Evolutionary conservation across 2,329 filamentous ascomycete species (phyloP).

Genomic region (Gyromitra esculenta): DNA sequence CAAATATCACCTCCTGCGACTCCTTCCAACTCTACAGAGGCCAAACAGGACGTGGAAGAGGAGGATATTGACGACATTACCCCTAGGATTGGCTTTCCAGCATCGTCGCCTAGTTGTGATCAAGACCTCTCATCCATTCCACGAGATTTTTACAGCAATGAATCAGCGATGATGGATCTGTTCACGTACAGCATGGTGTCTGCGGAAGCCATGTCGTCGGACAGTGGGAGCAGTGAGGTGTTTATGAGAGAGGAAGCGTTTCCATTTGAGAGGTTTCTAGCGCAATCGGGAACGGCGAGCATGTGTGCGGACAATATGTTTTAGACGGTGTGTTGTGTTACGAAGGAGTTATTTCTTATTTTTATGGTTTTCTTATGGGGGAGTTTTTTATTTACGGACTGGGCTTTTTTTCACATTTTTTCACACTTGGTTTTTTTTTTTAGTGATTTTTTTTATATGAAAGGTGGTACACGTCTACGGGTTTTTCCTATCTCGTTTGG

Average conservation of each 20-base stretch:
- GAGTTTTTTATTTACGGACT: slow-evolving; percentile 19
- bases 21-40: slow-evolving; percentile 29
- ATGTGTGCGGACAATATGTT: slow-evolving; percentile 36
- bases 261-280: slow-evolving; percentile 51
- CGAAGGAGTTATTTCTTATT: slow-evolving; percentile 30
- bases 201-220: slow-evolving; percentile 40
- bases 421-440: slow-evolving; percentile 27
- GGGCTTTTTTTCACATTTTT: slow-evolving; percentile 20
- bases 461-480: slow-evolving; percentile 31
- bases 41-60: slow-evolving; percentile 10
- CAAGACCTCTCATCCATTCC: slow-evolving; percentile 36
- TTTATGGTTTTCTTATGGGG: slow-evolving; percentile 26
- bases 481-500: slow-evolving; percentile 22
- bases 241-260: slow-evolving; percentile 51
- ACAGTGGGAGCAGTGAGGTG: slow-evolving; percentile 27
- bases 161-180: slow-evolving; percentile 37
- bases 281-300: slow-evolving; percentile 6
- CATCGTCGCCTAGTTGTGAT: slow-evolving; percentile 22
- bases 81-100: slow-evolving; percentile 38
- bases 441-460: slow-evolving; percentile 1
- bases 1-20: slow-evolving; percentile 46
- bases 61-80: slow-evolving; percentile 36
- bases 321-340: slow-evolving; percentile 31
- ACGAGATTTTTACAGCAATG: slow-evolving; percentile 30
- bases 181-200: slow-evolving; percentile 45